Conservation (phyloP, 441 rosid species). For the Adansonia grandidieri region DNA sequence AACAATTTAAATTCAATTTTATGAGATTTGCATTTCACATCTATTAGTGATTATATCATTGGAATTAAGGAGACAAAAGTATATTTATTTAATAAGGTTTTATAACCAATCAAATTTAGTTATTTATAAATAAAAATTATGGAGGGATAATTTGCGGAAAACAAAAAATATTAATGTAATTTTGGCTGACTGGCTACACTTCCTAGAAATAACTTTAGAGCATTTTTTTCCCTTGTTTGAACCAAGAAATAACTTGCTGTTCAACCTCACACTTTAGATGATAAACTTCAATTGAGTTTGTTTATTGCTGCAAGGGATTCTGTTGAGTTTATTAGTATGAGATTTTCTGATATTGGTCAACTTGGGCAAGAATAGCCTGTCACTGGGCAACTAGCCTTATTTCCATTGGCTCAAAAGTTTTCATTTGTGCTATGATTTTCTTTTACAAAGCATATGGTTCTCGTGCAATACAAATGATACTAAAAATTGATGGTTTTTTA, state of each 20-base stretch:
- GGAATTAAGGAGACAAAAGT: not conserved
- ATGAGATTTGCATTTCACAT: too few relatives aligned
- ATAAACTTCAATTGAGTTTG: too few relatives aligned
- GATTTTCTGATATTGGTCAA: not conserved
- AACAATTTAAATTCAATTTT: too few relatives aligned
- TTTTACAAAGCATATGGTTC: not conserved
- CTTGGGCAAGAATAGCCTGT: not conserved
- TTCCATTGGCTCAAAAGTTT: too few relatives aligned
- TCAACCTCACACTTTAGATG: not conserved
- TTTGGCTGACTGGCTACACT: not conserved
- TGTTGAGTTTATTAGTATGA: not conserved
- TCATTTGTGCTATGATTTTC: not conserved
- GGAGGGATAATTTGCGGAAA: not conserved
- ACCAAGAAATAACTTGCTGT: not conserved
- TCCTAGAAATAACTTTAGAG: not conserved
- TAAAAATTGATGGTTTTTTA: conserved; percentile 14
- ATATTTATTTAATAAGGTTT: not conserved
- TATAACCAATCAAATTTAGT: not conserved
- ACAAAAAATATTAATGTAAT: not conserved
- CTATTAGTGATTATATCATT: not conserved
- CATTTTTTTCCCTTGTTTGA: not conserved
- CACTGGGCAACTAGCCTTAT: too few relatives aligned
- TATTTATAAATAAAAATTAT: not conserved
- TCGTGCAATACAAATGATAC: not conserved
- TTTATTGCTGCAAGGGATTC: not conserved